These are phyloP conservation scores for Lactifluus rugatus DNA, from an alignment of 768 basidiomycete species.

Conservation along the genomic window DNA sequence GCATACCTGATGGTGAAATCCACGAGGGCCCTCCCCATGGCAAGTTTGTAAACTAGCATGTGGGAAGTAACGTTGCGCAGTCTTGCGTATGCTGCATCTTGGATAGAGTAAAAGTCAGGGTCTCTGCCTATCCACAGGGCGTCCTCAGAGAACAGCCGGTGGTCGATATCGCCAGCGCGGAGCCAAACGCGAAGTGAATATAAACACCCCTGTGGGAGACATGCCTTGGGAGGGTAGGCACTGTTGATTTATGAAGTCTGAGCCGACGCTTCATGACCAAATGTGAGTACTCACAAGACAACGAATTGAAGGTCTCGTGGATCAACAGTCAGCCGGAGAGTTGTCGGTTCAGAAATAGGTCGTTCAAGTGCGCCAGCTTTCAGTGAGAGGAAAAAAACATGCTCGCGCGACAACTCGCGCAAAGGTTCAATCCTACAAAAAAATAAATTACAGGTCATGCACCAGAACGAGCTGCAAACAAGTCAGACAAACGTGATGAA, in stretches of 20 bases:
- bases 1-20: constrained; percentile 46
- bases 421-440: constrained; percentile 13
- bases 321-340: constrained; percentile 40
- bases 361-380: constrained; percentile 49
- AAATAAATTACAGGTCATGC: not conserved
- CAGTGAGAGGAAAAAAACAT: constrained; percentile 44
- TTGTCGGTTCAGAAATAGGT: constrained; percentile 38
- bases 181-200: constrained; percentile 59
- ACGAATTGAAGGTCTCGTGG: constrained; percentile 48
- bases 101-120: constrained; percentile 50
- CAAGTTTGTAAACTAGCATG: constrained; percentile 44
- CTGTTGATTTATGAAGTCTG: constrained; percentile 25
- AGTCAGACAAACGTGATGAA: constrained; percentile 15
- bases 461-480: not conserved
- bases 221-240: constrained; percentile 49
- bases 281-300: constrained; percentile 43
- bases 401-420: constrained; percentile 27
- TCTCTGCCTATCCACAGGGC: constrained; percentile 60
- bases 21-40: constrained; percentile 47
- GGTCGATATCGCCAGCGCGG: constrained; percentile 45
- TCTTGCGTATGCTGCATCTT: constrained; percentile 46
- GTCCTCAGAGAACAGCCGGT: constrained; percentile 53
- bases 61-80: constrained; percentile 35
- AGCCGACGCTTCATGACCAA: not conserved
- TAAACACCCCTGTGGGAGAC: constrained; percentile 43